Base-by-base conservation (phyloP, 768 basidiomycete species). In the Boletellus sp. region DNA sequence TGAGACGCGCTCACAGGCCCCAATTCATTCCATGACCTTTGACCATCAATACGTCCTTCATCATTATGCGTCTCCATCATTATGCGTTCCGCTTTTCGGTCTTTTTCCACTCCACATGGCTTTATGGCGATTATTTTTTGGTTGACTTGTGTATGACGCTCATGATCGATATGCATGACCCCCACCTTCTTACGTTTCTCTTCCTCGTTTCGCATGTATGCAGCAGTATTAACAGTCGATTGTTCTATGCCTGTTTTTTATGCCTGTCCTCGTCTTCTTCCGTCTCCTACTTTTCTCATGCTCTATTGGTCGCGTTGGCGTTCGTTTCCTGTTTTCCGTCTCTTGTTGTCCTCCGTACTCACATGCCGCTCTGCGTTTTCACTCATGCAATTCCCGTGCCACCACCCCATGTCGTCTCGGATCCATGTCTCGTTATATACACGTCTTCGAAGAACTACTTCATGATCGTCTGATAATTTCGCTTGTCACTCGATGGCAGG, bases 111-210 rank as follows among this genome's bases (percentile, higher is more conserved):
- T 46, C 23, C 36, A 34, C 49, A 19, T 63, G 42, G 24, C 43
- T 46, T 33, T 47, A 15, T 22, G 13, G 3, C 17, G 36, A 35
- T 35, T 1, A 15, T 23, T 54, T 61, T 55, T 62, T 61, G 53
- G 53, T 62, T 61, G 53, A 53, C 53, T 63, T 53, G 55, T 51
- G 47, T 38, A 41, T 17, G 44, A 32, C 15, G 47, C 49, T 62
- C 48, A 51, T 32, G 20, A 39, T 45, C 32, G 3, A 50, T 28
- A 19, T 44, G 7, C 40, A 50, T 48, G 31, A 20, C 42, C 4
- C 11, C 12, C 8, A n/a, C n/a, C n/a, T n/a, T n/a, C n/a, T n/a
- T n/a, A n/a, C 41, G 12, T 28, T 16, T 20, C 13, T 15, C 11
- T 26, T 17, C 12, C 10, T 16, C 5, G 9, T n/a, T 5, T 48